These are phyloP conservation scores for Acanthamoeba castellanii DNA, from an alignment of 208 protist genomes.

Conservation along the genomic window DNA sequence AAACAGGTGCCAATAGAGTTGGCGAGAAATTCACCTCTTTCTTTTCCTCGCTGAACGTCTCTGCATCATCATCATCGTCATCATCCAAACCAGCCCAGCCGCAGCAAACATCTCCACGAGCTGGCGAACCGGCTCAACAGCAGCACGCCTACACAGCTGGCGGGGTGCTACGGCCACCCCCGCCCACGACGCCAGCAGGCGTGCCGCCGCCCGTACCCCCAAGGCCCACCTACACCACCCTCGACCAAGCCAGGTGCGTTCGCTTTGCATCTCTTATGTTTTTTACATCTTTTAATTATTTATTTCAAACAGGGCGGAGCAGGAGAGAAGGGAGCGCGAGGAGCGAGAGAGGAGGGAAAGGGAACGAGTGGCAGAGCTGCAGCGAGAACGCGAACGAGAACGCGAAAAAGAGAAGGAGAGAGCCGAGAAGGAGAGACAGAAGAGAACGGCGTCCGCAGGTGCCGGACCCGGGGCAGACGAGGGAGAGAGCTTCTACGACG, in stretches of 20 bases:
- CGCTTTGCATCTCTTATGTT: background rate
- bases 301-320: background rate
- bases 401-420: background rate
- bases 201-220: background rate
- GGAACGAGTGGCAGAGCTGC: background rate
- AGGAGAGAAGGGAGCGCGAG: background rate
- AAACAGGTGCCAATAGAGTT: background rate
- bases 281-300: background rate
- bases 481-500: conserved; percentile 60
- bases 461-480: background rate
- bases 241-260: background rate
- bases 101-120: background rate
- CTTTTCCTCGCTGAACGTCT: background rate
- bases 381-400: background rate
- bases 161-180: background rate
- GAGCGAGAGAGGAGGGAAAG: background rate
- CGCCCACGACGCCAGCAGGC: background rate
- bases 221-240: background rate
- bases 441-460: background rate
- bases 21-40: conserved; percentile 40
- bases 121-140: background rate
- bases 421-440: background rate
- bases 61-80: background rate
- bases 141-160: background rate
- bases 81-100: background rate